Conservation (phyloP, 208 protist species). For the Sergeia podlipaevii region DNA sequence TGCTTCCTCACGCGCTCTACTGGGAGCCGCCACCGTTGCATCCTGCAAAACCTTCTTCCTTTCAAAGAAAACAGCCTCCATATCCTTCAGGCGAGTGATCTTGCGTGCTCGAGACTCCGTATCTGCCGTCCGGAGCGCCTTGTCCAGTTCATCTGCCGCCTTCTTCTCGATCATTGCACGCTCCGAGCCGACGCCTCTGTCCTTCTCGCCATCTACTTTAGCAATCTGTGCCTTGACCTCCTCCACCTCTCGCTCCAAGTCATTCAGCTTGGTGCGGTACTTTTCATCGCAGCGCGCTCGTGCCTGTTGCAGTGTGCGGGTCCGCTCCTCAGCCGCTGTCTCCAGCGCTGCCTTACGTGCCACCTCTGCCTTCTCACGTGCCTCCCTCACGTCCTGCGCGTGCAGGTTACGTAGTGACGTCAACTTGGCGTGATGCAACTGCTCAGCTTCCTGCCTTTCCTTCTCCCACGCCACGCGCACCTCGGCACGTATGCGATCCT, state of each 20-base stretch:
- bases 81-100: conserved; percentile 4
- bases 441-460: conserved; percentile 41
- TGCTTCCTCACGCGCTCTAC: not conserved
- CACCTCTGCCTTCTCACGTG: conserved; percentile 21
- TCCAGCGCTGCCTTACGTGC: conserved; percentile 17
- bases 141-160: conserved; percentile 6
- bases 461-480: conserved; percentile 27
- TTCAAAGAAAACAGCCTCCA: conserved; percentile 2
- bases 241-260: conserved; percentile 27
- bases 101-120: conserved; percentile 13
- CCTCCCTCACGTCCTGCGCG: conserved; percentile 41
- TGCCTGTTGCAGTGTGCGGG: conserved; percentile 19
- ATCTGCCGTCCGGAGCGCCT: conserved; percentile 9
- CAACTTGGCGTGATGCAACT: conserved; percentile 28
- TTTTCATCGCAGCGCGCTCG: conserved; percentile 27
- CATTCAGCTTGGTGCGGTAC: conserved; percentile 35
- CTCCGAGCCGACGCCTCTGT: conserved; percentile 4
- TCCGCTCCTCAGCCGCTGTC: conserved; percentile 8
- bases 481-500: conserved; percentile 65
- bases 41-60: not conserved
- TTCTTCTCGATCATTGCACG: conserved; percentile 12
- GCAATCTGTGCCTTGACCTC: conserved; percentile 11
- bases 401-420: conserved; percentile 29
- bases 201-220: conserved; percentile 3
- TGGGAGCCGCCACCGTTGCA: not conserved